Evolutionary conservation across 306 rosid genomes (phyloP).

Genomic region (Cyclanthera cordifolia): DNA sequence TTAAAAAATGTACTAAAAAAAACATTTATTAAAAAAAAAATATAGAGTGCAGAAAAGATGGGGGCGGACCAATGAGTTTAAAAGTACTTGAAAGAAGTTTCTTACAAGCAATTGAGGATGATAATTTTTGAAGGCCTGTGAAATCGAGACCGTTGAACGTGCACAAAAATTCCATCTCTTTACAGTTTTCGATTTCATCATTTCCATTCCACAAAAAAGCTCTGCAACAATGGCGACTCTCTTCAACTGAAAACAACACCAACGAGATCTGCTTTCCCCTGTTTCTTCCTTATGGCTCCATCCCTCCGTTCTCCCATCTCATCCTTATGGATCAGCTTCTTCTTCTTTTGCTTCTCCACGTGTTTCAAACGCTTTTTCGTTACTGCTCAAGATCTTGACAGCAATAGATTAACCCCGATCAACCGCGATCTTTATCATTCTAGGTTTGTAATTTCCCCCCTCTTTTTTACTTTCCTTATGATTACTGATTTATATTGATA

Average conservation of each 20-base stretch:
- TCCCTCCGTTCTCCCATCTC: slow-evolving; percentile 26
- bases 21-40: no score
- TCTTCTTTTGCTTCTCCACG: slow-evolving; percentile 22
- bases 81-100: neutral
- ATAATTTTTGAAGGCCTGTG: neutral
- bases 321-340: slow-evolving; percentile 17
- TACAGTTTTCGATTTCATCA: neutral
- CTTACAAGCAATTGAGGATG: neutral
- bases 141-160: slow-evolving; percentile 47
- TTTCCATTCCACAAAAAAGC: neutral
- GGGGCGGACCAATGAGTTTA: no score
- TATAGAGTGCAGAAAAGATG: no score
- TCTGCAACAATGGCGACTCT: slow-evolving; percentile 6
- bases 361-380: slow-evolving; percentile 33
- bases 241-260: neutral
- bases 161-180: slow-evolving; percentile 13
- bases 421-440: slow-evolving; percentile 87
- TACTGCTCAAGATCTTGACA: slow-evolving; percentile 28
- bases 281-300: slow-evolving; percentile 43
- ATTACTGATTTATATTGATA: neutral
- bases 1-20: no score
- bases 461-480: neutral
- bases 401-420: slow-evolving; percentile 30
- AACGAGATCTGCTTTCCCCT: neutral
- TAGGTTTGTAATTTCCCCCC: slow-evolving; percentile 27